Conservation (phyloP, 768 basidiomycete genomes). For the Hemileccinum impolitum region DNA sequence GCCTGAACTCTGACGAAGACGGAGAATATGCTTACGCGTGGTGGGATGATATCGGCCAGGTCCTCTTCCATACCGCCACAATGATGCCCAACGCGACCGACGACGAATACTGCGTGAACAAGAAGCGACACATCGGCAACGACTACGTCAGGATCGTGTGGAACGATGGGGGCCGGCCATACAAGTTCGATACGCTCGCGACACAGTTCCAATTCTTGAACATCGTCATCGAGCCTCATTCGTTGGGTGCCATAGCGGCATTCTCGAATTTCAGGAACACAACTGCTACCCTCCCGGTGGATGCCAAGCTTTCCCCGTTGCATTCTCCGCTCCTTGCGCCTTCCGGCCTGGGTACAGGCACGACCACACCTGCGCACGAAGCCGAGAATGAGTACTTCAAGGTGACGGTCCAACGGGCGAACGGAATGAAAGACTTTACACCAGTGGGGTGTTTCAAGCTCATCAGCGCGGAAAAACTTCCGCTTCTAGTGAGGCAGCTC, state of each 20-base stretch:
- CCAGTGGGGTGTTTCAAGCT: slow-evolving; percentile 94
- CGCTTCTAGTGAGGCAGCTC: slow-evolving; percentile 85
- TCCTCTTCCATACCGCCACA: slow-evolving; percentile 93
- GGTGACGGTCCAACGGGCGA: slow-evolving; percentile 83
- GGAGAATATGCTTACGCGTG: slow-evolving; percentile 98
- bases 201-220: slow-evolving; percentile 98
- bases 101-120: slow-evolving; percentile 73
- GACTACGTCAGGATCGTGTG: slow-evolving; percentile 95
- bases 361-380: slow-evolving; percentile 31
- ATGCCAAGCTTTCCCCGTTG: slow-evolving; percentile 15
- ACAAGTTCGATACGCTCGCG: slow-evolving; percentile 85
- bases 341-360: slow-evolving; percentile 6
- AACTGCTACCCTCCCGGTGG: neutral
- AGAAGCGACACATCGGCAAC: slow-evolving; percentile 96
- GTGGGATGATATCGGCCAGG: slow-evolving; percentile 98
- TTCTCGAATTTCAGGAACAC: slow-evolving; percentile 59
- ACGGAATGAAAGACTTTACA: slow-evolving; percentile 90
- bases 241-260: slow-evolving; percentile 76
- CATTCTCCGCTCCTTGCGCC: slow-evolving; percentile 20
- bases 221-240: slow-evolving; percentile 94
- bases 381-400: slow-evolving; percentile 97
- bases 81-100: slow-evolving; percentile 84
- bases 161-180: slow-evolving; percentile 93
- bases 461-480: slow-evolving; percentile 83
- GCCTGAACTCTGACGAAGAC: slow-evolving; percentile 86